These are phyloP conservation scores for Penicillium rolfsii DNA, from an alignment of 2,329 filamentous ascomycete species.

Conservation along the genomic window DNA sequence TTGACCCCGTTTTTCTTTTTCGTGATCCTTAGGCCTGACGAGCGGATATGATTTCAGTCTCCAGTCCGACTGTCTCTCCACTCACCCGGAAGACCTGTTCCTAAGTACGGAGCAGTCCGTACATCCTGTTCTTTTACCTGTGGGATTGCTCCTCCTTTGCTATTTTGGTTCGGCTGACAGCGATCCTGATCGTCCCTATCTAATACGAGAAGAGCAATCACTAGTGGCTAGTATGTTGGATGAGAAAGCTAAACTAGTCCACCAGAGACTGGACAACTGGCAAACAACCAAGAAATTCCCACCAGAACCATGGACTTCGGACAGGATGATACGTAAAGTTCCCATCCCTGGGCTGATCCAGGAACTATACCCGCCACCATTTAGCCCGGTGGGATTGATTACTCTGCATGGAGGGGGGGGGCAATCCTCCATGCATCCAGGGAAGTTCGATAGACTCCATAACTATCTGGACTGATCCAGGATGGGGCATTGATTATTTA, in stretches of 20 bases:
- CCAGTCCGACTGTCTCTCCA: not conserved
- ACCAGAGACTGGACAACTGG: not conserved
- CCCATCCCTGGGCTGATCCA: constrained; percentile 15
- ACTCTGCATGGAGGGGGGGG: not conserved
- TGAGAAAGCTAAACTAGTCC: not conserved
- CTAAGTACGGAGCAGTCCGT: too few species aligned
- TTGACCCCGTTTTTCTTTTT: not conserved
- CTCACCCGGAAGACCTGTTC: not conserved
- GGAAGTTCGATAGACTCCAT: not conserved
- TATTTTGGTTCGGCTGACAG: constrained; percentile 11
- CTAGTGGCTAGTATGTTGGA: not conserved
- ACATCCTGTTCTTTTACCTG: not conserved
- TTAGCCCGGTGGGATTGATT: not conserved
- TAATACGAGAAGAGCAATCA: constrained; percentile 10
- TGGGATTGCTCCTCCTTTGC: constrained; percentile 2
- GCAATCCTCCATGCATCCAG: not conserved
- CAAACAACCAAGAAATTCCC: not conserved
- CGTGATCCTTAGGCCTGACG: not conserved
- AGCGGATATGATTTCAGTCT: not conserved
- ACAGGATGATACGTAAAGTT: not conserved
- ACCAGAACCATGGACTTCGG: not conserved
- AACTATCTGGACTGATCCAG: not conserved
- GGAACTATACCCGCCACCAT: constrained; percentile 10
- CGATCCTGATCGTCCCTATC: constrained; percentile 14
- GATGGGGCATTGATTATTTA: not conserved